Conservation (phyloP, 441 rosid species). For the Mallotus japonicus region DNA sequence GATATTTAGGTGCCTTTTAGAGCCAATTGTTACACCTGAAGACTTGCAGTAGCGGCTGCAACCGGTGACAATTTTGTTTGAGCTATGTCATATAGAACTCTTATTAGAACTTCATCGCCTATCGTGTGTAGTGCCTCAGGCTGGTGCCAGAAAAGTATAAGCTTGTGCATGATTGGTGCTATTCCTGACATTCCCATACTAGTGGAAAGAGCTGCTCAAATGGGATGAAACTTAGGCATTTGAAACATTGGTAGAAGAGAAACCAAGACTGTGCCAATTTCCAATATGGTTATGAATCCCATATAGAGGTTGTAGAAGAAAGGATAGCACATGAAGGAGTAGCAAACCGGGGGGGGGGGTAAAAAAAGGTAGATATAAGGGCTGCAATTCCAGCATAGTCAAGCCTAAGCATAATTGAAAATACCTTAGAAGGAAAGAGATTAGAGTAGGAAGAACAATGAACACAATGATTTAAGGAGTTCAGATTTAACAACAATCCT, state of each 20-base stretch:
- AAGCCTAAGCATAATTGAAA: slow-evolving; percentile 85
- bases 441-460: too few species aligned
- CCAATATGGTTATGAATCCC: slow-evolving; percentile 74
- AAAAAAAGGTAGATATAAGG: slow-evolving; percentile 80
- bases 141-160: slow-evolving; percentile 70
- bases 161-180: slow-evolving; percentile 74
- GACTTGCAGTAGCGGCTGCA: slow-evolving; percentile 65
- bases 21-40: slow-evolving; percentile 59
- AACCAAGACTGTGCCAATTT: slow-evolving; percentile 56
- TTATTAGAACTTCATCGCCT: slow-evolving; percentile 77
- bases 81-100: slow-evolving; percentile 59
- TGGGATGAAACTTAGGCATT: slow-evolving; percentile 58
- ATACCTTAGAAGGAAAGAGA: too few species aligned
- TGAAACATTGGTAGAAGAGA: slow-evolving; percentile 83
- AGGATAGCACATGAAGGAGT: slow-evolving; percentile 88
- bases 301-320: slow-evolving; percentile 82
- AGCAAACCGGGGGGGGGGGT: slow-evolving; percentile 82
- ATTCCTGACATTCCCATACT: slow-evolving; percentile 84
- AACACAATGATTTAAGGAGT: too few species aligned
- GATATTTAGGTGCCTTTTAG: slow-evolving; percentile 63
- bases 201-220: slow-evolving; percentile 72
- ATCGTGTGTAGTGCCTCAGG: slow-evolving; percentile 91
- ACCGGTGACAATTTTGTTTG: slow-evolving; percentile 57
- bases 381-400: slow-evolving; percentile 91
- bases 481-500: too few species aligned